Evolutionary conservation across 2,329 filamentous ascomycete genomes (phyloP).

Genomic region (Trematosphaeria pertusa): DNA sequence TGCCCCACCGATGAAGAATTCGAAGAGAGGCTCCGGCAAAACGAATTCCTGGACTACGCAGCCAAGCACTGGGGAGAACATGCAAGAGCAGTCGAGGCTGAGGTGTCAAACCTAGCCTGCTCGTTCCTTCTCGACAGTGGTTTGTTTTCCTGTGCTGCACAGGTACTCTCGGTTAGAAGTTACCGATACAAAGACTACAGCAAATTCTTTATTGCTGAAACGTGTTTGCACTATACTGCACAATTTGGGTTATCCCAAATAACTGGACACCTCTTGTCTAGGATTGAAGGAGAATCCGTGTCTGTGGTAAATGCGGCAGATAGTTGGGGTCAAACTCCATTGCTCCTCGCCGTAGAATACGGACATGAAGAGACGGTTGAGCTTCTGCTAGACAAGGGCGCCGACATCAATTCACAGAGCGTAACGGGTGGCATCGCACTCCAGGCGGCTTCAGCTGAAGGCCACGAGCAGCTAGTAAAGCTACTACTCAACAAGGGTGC

Average conservation of each 20-base stretch:
- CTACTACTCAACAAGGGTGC: too few relatives aligned
- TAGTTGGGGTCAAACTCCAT: conserved; percentile 9
- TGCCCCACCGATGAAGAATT: conserved; percentile 22
- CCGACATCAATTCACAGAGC: conserved; percentile 10
- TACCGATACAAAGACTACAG: conserved; percentile 4
- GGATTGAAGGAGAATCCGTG: conserved; percentile 5
- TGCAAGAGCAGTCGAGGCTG: conserved; percentile 13
- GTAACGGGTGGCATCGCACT: background rate
- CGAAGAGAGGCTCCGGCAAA: conserved; percentile 17
- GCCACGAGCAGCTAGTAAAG: too few relatives aligned
- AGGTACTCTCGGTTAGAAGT: conserved; percentile 6
- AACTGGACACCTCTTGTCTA: conserved; percentile 10
- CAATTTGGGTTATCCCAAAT: conserved; percentile 18
- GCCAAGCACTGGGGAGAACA: conserved; percentile 34
- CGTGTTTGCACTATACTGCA: conserved; percentile 17
- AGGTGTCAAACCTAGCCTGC: conserved; percentile 12
- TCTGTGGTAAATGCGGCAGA: conserved; percentile 12
- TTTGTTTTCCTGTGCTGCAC: conserved; percentile 8
- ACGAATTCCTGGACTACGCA: conserved; percentile 37
- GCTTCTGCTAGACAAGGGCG: conserved; percentile 18
- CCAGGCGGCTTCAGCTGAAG: too few relatives aligned
- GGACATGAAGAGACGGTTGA: conserved; percentile 15
- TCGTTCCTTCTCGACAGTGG: conserved; percentile 12
- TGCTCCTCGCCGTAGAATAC: conserved; percentile 17
- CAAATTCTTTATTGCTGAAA: conserved; percentile 7